Evolutionary conservation across 345 rosid species (phyloP).

Genomic region (Gossypium raimondii): DNA sequence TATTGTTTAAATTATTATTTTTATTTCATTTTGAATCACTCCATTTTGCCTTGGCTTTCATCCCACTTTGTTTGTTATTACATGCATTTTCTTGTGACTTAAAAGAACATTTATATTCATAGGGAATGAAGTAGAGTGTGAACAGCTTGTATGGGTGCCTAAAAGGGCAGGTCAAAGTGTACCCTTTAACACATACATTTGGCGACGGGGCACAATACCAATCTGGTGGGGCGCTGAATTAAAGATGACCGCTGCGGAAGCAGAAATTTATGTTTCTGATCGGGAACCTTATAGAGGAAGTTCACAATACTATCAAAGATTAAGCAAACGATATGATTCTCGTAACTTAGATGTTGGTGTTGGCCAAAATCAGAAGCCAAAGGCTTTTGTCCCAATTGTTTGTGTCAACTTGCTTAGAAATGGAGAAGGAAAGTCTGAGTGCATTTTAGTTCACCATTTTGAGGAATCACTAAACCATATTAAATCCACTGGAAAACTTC

Average conservation of each 20-base stretch:
- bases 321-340: constrained; percentile 82
- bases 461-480: constrained; percentile 71
- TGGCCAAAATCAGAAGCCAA: constrained; percentile 67
- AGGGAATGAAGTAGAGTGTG: constrained; percentile 99
- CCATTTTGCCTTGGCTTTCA: constrained; percentile 4
- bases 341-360: constrained; percentile 49
- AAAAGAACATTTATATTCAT: constrained; percentile 34
- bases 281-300: constrained; percentile 93
- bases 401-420: constrained; percentile 85
- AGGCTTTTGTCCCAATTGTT: constrained; percentile 66
- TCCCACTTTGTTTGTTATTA: constrained; percentile 5
- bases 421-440: constrained; percentile 90
- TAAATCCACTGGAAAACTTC: constrained; percentile 69
- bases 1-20: not conserved
- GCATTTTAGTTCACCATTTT: constrained; percentile 88
- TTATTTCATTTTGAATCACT: constrained; percentile 15
- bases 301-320: constrained; percentile 70
- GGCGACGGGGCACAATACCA: constrained; percentile 98
- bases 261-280: constrained; percentile 89
- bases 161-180: constrained; percentile 67
- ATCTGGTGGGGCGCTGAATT: constrained; percentile 99
- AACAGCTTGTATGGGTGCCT: constrained; percentile 94
- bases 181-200: constrained; percentile 78
- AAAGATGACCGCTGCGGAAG: constrained; percentile 90
- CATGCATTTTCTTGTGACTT: constrained; percentile 29